Percentiles rank a stretch among this genome's conserved stretches.
These are phyloP conservation scores for Skeletonema tropicum DNA, from an alignment of 108 stramenopile species.

Conservation along the genomic window DNA sequence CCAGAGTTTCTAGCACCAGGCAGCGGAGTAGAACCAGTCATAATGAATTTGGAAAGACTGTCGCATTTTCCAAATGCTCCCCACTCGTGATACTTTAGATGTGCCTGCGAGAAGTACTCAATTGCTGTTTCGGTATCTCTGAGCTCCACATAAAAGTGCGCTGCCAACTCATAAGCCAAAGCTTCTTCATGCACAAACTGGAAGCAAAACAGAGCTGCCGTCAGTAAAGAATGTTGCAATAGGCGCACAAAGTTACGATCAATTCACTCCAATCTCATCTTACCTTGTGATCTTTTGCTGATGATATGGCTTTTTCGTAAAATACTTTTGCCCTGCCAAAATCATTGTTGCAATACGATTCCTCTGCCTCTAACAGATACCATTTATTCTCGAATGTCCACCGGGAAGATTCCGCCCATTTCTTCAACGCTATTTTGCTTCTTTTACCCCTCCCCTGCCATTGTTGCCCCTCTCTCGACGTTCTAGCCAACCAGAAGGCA, in stretches of 20 bases:
- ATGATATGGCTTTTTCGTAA: too few species aligned
- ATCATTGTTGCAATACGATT: not conserved
- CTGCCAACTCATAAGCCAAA: not conserved
- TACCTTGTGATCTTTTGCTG: too few species aligned
- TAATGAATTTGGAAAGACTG: too few species aligned
- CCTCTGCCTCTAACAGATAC: not conserved
- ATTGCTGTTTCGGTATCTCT: not conserved
- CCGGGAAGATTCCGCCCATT: not conserved
- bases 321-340: too few species aligned
- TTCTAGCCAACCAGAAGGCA: constrained; percentile 3
- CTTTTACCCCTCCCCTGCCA: not conserved
- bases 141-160: not conserved
- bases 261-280: too few species aligned
- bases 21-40: too few species aligned
- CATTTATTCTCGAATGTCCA: constrained; percentile 22
- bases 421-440: not conserved
- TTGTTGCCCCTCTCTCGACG: not conserved
- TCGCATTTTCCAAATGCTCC: not conserved
- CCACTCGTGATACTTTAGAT: not conserved
- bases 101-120: not conserved
- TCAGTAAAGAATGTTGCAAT: too few species aligned
- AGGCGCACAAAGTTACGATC: too few species aligned
- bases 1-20: too few species aligned
- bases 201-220: too few species aligned
- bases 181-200: not conserved